A percentile compares a stretch with the other conserved stretches of the same genome.
phyloP scores from a whole-genome alignment of 306 rosid genomes.

The Vicia sativa region DNA sequence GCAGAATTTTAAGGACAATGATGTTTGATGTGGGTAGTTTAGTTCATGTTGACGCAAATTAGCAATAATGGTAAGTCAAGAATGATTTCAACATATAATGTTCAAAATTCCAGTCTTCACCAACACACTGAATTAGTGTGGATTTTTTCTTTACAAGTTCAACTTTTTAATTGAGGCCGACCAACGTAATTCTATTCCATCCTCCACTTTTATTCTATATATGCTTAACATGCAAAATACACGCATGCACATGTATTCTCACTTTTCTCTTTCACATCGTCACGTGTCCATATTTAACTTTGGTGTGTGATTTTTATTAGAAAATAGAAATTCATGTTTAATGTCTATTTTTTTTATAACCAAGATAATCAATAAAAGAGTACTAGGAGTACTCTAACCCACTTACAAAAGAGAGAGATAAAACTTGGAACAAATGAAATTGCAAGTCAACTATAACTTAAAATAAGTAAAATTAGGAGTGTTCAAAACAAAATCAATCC shows the following conservation, averaged over 20 bases:
- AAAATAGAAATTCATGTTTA: no score
- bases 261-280: background rate
- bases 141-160: conserved; percentile 42
- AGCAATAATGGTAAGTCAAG: conserved; percentile 52
- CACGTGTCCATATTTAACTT: background rate
- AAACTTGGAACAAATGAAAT: no score
- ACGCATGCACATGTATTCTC: conserved; percentile 1
- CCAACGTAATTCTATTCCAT: conserved; percentile 91
- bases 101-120: conserved; percentile 56
- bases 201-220: conserved; percentile 53
- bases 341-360: no score
- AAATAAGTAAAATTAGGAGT: no score
- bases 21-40: conserved; percentile 35
- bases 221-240: conserved; percentile 20
- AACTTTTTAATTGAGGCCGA: conserved; percentile 79
- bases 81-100: conserved; percentile 24
- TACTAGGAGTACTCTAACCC: no score
- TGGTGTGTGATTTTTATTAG: background rate
- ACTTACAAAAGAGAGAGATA: no score
- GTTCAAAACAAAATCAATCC: no score
- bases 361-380: no score
- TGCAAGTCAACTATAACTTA: no score
- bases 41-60: conserved; percentile 33
- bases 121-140: conserved; percentile 50
- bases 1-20: conserved; percentile 46